Evolutionary conservation across 225 moss, liverwort and hornwort genomes (phyloP).

Genomic region (Straminergon stramineum): DNA sequence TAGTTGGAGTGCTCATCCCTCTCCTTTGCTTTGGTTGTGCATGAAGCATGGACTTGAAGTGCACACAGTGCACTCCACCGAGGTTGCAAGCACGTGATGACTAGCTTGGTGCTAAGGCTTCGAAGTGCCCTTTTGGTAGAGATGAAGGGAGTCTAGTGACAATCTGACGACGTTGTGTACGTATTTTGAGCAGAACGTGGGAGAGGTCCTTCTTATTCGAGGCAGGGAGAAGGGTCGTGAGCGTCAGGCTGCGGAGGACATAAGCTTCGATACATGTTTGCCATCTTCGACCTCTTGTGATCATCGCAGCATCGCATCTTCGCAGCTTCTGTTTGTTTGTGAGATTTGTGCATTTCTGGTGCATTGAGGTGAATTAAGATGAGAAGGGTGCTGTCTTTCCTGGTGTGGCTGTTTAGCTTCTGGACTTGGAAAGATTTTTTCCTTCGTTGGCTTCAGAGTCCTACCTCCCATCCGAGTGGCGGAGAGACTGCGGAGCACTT

Average conservation of each 20-base stretch:
- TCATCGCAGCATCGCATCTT: too few species aligned
- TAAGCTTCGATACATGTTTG: not conserved
- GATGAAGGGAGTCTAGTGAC: not conserved
- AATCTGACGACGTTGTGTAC: not conserved
- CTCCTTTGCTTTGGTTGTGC: too few species aligned
- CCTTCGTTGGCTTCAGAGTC: not conserved
- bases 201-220: not conserved
- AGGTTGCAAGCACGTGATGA: not conserved
- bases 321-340: not conserved
- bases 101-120: not conserved
- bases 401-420: too few species aligned
- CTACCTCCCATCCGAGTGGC: not conserved
- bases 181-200: not conserved
- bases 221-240: not conserved
- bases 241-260: not conserved
- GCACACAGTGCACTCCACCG: not conserved
- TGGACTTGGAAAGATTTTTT: not conserved
- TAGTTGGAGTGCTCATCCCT: not conserved
- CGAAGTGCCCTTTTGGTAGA: not conserved
- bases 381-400: too few species aligned
- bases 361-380: too few species aligned
- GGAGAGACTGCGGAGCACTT: not conserved
- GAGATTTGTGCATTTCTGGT: not conserved
- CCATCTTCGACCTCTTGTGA: too few species aligned
- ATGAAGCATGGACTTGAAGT: not conserved